Evolutionary conservation across 768 basidiomycete species (phyloP).

Genomic region (Pisolithus sp.): DNA sequence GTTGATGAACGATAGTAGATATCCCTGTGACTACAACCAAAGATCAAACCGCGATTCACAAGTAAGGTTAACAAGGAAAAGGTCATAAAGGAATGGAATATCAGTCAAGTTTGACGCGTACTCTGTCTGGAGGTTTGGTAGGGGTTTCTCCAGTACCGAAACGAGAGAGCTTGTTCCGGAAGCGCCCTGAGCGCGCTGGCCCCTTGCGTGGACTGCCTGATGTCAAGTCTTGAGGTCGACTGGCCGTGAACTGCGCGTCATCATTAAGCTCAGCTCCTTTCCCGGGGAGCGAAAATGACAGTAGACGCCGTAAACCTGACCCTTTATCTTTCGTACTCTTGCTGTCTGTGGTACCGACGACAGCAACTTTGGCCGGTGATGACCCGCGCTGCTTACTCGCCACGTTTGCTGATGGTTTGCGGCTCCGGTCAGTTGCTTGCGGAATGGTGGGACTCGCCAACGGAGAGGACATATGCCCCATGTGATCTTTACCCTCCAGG

Average conservation of each 20-base stretch:
- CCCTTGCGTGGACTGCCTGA: slow-evolving; percentile 20
- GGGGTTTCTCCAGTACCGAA: slow-evolving; percentile 23
- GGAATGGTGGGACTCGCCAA: slow-evolving; percentile 23
- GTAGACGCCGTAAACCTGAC: slow-evolving; percentile 26
- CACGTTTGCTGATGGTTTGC: slow-evolving; percentile 18
- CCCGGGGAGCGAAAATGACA: slow-evolving; percentile 27
- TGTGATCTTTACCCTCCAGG: slow-evolving; percentile 41
- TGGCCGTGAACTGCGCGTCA: slow-evolving; percentile 18
- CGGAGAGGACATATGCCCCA: slow-evolving; percentile 18
- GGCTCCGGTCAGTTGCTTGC: slow-evolving; percentile 22
- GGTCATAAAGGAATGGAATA: not conserved
- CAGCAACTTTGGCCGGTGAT: slow-evolving; percentile 53
- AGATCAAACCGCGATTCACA: slow-evolving; percentile 20
- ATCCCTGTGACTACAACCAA: slow-evolving; percentile 14
- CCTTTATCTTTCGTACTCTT: slow-evolving; percentile 22
- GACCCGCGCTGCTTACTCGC: slow-evolving; percentile 32
- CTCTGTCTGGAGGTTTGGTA: slow-evolving; percentile 28
- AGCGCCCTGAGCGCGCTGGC: slow-evolving; percentile 18
- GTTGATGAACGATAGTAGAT: slow-evolving; percentile 10
- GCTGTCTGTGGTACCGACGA: slow-evolving; percentile 51
- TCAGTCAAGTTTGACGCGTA: slow-evolving; percentile 32
- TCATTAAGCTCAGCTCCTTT: slow-evolving; percentile 22
- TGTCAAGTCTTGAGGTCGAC: slow-evolving; percentile 22
- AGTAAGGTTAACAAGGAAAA: slow-evolving; percentile 17
- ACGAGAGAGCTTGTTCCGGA: slow-evolving; percentile 24